Conservation (phyloP, 1,139 yeast genomes). For the Suhomyces coccinellae region DNA sequence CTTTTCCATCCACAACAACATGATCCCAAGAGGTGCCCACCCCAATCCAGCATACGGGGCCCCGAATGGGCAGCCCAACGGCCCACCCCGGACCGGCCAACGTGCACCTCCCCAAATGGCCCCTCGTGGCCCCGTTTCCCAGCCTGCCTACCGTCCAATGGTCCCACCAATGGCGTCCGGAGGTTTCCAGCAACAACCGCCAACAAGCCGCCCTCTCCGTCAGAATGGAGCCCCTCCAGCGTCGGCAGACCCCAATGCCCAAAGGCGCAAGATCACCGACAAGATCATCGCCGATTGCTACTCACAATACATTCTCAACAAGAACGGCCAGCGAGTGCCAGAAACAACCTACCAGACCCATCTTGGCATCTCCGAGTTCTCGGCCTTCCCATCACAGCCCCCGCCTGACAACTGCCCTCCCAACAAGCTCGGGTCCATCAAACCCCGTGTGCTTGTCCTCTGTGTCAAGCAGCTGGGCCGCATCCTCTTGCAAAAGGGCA, state of each 20-base stretch:
- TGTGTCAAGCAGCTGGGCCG: slow-evolving; percentile 55
- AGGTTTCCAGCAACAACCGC: slow-evolving; percentile 1
- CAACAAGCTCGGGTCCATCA: slow-evolving; percentile 37
- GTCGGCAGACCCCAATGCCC: slow-evolving; percentile 5
- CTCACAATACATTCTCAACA: slow-evolving; percentile 31
- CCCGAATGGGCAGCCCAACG: slow-evolving; percentile 1
- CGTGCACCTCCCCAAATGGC: neutral
- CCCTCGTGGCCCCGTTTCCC: slow-evolving; percentile 3
- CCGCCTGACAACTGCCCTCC: slow-evolving; percentile 38
- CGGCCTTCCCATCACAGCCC: slow-evolving; percentile 40
- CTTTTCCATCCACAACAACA: slow-evolving; percentile 1
- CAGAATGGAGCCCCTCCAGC: slow-evolving; percentile 1
- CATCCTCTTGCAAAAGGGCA: slow-evolving; percentile 80
- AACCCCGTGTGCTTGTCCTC: slow-evolving; percentile 42
- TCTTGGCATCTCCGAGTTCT: slow-evolving; percentile 38
- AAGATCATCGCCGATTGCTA: slow-evolving; percentile 46
- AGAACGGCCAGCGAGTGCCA: slow-evolving; percentile 30
- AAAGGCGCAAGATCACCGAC: slow-evolving; percentile 22
- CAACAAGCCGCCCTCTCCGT: neutral
- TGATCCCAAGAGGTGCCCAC: slow-evolving; percentile 15
- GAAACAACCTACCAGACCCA: slow-evolving; percentile 44
- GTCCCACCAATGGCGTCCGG: slow-evolving; percentile 6
- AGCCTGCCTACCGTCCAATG: slow-evolving; percentile 6
- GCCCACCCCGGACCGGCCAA: neutral
- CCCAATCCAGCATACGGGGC: slow-evolving; percentile 4